Percentiles rank a stretch among this genome's conserved stretches.
Conservation (phyloP, 148 eudicot species). For the Mesembryanthemum crystallinum region DNA sequence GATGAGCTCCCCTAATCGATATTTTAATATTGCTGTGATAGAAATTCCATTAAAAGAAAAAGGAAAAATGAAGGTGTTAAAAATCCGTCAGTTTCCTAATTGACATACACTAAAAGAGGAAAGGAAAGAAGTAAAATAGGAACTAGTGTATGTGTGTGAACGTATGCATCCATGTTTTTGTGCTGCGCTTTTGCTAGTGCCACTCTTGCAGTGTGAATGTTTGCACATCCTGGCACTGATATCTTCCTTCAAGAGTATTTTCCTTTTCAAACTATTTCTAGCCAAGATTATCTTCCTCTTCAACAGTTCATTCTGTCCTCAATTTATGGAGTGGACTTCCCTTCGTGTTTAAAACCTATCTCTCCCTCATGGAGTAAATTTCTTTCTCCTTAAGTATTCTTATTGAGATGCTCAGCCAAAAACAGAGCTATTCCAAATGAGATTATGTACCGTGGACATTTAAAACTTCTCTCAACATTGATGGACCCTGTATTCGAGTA, state of each 20-base stretch:
- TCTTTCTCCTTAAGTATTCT: no score
- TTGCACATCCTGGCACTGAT: no score
- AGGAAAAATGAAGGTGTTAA: not conserved
- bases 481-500: not conserved
- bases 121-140: not conserved
- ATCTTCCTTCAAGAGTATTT: not conserved
- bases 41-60: no score
- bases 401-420: not conserved
- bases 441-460: not conserved
- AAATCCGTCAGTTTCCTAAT: not conserved
- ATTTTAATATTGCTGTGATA: not conserved
- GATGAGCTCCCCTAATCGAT: not conserved
- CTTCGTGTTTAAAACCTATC: not conserved
- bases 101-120: not conserved
- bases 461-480: not conserved
- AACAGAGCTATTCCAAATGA: not conserved
- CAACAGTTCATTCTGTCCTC: not conserved
- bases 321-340: not conserved
- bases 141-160: not conserved
- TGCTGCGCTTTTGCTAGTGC: no score
- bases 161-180: not conserved
- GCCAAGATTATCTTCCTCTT: not conserved
- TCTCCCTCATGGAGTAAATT: not conserved
- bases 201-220: no score
- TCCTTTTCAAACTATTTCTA: not conserved